Evolutionary conservation across 139 green algal genomes (phyloP).

Genomic region (Picochlorum costavermella): DNA sequence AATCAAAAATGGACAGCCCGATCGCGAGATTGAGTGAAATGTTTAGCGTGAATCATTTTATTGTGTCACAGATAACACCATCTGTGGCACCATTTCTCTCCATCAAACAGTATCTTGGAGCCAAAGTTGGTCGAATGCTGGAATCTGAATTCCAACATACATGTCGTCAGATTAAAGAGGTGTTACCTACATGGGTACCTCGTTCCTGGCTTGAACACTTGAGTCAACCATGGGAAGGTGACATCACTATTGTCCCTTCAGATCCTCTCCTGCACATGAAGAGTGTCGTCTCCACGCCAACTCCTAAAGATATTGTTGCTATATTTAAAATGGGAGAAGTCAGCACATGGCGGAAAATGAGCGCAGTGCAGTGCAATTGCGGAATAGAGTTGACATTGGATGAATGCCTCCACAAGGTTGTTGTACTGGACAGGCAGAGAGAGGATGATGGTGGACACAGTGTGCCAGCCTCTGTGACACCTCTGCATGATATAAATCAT

Average conservation of each 20-base stretch:
- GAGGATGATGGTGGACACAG: constrained; percentile 1
- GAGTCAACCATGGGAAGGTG: constrained; percentile 85
- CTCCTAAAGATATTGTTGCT: constrained; percentile 16
- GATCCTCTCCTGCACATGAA: constrained; percentile 49
- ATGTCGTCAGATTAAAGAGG: constrained; percentile 61
- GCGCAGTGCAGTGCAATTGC: constrained; percentile 84
- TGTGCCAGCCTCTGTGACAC: constrained; percentile 3
- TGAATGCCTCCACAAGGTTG: constrained; percentile 57
- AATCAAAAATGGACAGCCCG: too few species aligned
- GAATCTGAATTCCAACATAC: constrained; percentile 84
- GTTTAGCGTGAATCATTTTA: constrained; percentile 94
- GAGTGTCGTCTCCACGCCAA: constrained; percentile 56
- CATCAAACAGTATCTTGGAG: constrained; percentile 57
- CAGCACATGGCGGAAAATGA: constrained; percentile 75
- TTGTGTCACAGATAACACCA: constrained; percentile 83
- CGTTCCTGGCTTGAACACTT: constrained; percentile 61
- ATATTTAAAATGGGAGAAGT: constrained; percentile 53
- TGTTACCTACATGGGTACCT: constrained; percentile 44
- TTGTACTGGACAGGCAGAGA: constrained; percentile 24
- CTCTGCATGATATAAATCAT: neutral
- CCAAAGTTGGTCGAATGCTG: constrained; percentile 49
- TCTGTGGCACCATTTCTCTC: constrained; percentile 81
- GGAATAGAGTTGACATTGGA: constrained; percentile 82
- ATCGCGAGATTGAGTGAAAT: constrained; percentile 59
- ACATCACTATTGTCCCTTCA: constrained; percentile 84